Base-by-base conservation (phyloP, 768 basidiomycete genomes). In the Pleurotus sapidus region DNA sequence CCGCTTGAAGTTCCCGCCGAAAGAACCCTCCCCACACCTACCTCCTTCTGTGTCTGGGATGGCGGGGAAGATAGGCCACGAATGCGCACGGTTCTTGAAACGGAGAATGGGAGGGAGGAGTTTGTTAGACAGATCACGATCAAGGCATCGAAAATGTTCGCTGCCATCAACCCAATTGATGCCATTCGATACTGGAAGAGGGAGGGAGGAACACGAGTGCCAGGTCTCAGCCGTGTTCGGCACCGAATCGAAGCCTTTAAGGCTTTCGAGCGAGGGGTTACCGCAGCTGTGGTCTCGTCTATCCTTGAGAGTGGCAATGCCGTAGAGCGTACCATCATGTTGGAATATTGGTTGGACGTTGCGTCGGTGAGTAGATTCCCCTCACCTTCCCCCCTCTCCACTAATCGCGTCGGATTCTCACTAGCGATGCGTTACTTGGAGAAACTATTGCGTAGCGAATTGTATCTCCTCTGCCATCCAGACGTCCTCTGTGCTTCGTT, bases 61-160 rank as follows among this genome's bases (percentile, higher is more conserved):
- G 6, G 1, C 18, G 18, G 50, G 34, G n/a, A 12, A 8, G n/a
- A 42, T 3, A 68, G 70, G 38, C 60, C 65, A 25, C 6, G 7
- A 30, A 56, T 72, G 37, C 64, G 71, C 23, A 61, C 77, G 18
- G 49, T 70, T 42, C 79, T 83, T 58, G 60, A 76, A 46, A 67
- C 65, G 42, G 51, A 65, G 0, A 60, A 63, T 1, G 80, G 81
- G 1, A 65, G 71, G 18, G 71, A 76, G 42, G 74, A 78, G 60
- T 63, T 85, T 24, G 77, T 78, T 1, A 71, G 72, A 42, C 81
- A 84, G 57, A 25, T 82, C 24, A 82, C 81, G 0, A 51, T 72
- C 15, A 59, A 69, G 18, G 55, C 73, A 5, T 78, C 75, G 46
- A 67, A 67, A 34, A 67, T 70, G 37, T 80, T 75, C 63, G 61